These are phyloP conservation scores for Phytophthora fragariae DNA, from an alignment of 352 stramenopile genomes.

Conservation along the genomic window DNA sequence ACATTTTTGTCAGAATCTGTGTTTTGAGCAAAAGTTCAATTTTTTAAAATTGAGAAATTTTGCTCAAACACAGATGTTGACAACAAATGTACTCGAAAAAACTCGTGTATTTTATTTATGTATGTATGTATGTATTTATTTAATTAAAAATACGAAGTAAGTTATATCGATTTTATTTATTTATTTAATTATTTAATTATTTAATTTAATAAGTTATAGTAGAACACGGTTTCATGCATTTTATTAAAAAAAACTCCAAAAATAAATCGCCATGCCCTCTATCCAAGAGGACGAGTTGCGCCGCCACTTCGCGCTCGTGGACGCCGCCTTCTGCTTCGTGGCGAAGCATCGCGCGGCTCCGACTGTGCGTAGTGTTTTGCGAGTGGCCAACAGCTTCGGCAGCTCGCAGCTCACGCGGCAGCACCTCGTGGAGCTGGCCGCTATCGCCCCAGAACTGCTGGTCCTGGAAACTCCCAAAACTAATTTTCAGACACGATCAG, in stretches of 20 bases:
- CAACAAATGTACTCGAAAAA: too few species aligned
- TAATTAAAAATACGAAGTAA: too few species aligned
- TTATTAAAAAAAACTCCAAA: not conserved
- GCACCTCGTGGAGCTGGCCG: slow-evolving; percentile 54
- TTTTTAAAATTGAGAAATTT: too few species aligned
- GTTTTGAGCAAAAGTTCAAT: too few species aligned
- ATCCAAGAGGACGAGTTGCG: slow-evolving; percentile 12
- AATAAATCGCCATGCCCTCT: not conserved
- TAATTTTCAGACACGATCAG: slow-evolving; percentile 3
- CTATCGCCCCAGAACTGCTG: slow-evolving; percentile 59
- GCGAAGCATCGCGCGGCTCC: slow-evolving; percentile 50
- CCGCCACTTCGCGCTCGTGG: slow-evolving; percentile 69
- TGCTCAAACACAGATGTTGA: too few species aligned
- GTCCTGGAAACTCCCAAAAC: slow-evolving; percentile 32
- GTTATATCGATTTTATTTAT: too few species aligned
- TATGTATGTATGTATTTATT: too few species aligned
- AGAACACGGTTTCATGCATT: too few species aligned
- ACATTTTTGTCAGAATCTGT: not conserved
- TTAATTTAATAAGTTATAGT: too few species aligned
- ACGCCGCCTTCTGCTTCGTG: slow-evolving; percentile 77
- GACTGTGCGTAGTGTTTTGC: slow-evolving; percentile 62
- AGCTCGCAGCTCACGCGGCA: slow-evolving; percentile 39
- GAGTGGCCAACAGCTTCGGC: slow-evolving; percentile 71
- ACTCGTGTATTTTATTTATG: too few species aligned
- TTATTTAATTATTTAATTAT: too few species aligned